Evolutionary conservation across 306 rosid species (phyloP), one percentile per base, ranked within the genome.

Genomic region (Ammopiptanthus mongolicus): DNA sequence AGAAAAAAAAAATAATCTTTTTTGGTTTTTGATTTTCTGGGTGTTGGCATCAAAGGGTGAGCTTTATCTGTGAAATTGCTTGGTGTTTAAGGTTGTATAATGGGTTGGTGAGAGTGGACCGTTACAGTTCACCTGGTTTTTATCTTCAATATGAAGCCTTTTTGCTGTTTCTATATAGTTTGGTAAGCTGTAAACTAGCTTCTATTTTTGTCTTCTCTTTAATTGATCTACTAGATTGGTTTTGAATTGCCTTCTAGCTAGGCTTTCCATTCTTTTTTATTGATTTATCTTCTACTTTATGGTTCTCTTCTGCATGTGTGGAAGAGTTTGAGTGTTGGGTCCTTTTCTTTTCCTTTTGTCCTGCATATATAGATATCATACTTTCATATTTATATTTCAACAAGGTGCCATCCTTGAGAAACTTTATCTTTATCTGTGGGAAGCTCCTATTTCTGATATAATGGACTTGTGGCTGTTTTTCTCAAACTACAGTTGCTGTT

Each of bases 21-120:
- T 31, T 77, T 74, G 29, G 0, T 15, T 53, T 70, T 36, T 47
- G 10, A 72, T 76, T 59, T 81, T 46, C 25, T 69, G 72, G 44
- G 75, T 80, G 81, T 68, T 64, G 62, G 75, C 59, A 60, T 82
- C 48, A 33, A 56, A 73, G 76, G 76, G 78, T 80, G 76, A 80
- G 86, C 66, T 74, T 56, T 63, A 25, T 79, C 60, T 75, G 60
- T 23, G 75, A 74, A 89, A 66, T 86, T 85, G 93, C 97, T 86
- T 91, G 71, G 81, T 82, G 84, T 88, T 81, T 33, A 91, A 91
- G 95, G 80, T 63, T 91, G 76, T 76, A 77, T 88, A 64, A 89
- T 89, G 92, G 81, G 90, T 89, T 88, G 97, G 90, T 91, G 86
- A 85, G 89, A 82, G 82, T 71, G 90, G 84, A 84, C 91, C 83